Evolutionary conservation across 805 yeast species (phyloP).

Genomic region (Lipomyces orientalis): DNA sequence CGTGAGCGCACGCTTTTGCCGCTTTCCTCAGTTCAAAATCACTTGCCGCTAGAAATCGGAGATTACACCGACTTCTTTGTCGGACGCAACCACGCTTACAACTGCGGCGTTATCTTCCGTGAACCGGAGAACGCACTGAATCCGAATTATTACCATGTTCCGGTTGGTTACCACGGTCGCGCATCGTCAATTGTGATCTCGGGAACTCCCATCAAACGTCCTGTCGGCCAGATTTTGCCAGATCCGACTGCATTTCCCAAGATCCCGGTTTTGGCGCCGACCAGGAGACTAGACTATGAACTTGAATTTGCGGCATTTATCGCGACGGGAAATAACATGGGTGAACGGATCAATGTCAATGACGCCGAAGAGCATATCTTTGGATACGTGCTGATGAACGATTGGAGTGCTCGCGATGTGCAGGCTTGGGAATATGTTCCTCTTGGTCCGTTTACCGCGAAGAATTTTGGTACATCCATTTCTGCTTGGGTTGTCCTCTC

Average conservation of each 20-base stretch:
- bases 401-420: constrained; percentile 41
- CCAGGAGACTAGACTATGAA: constrained; percentile 38
- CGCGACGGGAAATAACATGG: constrained; percentile 35
- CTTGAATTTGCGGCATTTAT: constrained; percentile 41
- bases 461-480: constrained; percentile 41
- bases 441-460: constrained; percentile 41
- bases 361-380: constrained; percentile 39
- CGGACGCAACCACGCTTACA: constrained; percentile 40
- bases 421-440: constrained; percentile 43
- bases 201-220: constrained; percentile 39
- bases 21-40: constrained; percentile 7
- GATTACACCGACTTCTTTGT: constrained; percentile 42
- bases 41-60: constrained; percentile 39
- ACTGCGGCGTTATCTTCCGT: constrained; percentile 39
- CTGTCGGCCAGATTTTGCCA: constrained; percentile 38
- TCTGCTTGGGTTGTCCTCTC: constrained; percentile 41
- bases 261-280: constrained; percentile 8
- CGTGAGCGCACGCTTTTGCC: constrained; percentile 18
- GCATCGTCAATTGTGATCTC: constrained; percentile 41
- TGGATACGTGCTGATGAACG: constrained; percentile 42
- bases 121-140: constrained; percentile 40
- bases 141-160: constrained; percentile 40
- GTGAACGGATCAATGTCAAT: constrained; percentile 32
- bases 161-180: constrained; percentile 42
- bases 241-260: constrained; percentile 20